These are phyloP conservation scores for Termitomyces sp. DNA, from an alignment of 768 basidiomycete genomes.

Conservation along the genomic window DNA sequence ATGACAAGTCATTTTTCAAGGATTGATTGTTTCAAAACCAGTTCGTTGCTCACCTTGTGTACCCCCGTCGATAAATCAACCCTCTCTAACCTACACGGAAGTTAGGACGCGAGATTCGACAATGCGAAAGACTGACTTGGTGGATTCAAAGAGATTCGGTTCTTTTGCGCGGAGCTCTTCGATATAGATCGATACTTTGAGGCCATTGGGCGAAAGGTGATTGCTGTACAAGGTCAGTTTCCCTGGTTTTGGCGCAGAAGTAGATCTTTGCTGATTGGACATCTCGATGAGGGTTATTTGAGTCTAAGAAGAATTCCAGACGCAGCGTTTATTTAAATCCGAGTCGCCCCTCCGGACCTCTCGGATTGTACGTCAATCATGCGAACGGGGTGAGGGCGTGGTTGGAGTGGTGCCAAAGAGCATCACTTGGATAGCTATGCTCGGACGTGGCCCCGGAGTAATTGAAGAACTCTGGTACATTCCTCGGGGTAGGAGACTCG, in stretches of 20 bases:
- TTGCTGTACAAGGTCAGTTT: constrained; percentile 16
- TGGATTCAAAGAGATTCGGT: constrained; percentile 5
- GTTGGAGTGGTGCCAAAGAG: not conserved
- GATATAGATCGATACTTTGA: constrained; percentile 19
- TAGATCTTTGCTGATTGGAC: too few species aligned
- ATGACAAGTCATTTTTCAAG: not conserved
- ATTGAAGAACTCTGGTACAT: not conserved
- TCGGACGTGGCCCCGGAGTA: not conserved
- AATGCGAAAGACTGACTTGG: not conserved
- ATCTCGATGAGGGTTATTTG: too few species aligned
- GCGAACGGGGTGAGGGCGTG: not conserved
- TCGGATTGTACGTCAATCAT: not conserved
- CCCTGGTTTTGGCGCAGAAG: not conserved
- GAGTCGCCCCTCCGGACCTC: not conserved
- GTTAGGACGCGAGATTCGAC: not conserved
- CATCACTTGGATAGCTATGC: not conserved
- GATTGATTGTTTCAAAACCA: not conserved
- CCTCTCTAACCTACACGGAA: constrained; percentile 2
- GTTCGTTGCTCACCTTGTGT: constrained; percentile 8
- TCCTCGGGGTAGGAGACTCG: not conserved
- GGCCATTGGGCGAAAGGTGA: constrained; percentile 20
- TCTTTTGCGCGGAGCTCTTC: constrained; percentile 13
- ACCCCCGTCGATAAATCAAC: constrained; percentile 8
- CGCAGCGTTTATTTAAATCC: not conserved
- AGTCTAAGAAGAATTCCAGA: not conserved